Conservation (phyloP, 2,329 filamentous ascomycete species). For the Calonectria multiphialidica region DNA sequence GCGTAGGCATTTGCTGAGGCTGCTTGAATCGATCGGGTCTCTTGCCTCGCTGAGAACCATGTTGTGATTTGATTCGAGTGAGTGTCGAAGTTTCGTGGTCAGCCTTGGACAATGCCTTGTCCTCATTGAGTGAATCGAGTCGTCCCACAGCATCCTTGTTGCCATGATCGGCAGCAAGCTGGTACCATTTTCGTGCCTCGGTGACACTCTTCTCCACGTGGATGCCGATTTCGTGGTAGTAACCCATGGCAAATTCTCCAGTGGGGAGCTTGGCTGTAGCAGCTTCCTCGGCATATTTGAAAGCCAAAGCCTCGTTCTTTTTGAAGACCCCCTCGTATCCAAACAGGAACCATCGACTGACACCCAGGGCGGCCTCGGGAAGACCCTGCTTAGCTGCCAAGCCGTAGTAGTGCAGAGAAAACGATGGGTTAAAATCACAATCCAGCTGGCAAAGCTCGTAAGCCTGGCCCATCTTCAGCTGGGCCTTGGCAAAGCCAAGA, state of each 20-base stretch:
- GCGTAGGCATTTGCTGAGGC: constrained; percentile 60
- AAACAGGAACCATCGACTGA: constrained; percentile 99
- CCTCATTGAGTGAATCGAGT: constrained; percentile 85
- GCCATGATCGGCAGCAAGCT: constrained; percentile 87
- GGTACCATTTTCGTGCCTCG: constrained; percentile 91
- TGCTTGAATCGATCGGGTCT: constrained; percentile 71
- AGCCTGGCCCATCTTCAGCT: constrained; percentile 96
- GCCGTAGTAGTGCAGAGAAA: constrained; percentile 96
- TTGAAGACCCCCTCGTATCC: constrained; percentile 92
- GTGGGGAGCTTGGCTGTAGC: constrained; percentile 85
- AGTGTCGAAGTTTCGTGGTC: constrained; percentile 96
- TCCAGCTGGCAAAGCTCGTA: constrained; percentile 95
- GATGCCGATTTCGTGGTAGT: constrained; percentile 98
- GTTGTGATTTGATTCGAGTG: constrained; percentile 85
- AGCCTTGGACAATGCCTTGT: constrained; percentile 86
- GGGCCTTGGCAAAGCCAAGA: constrained; percentile 94
- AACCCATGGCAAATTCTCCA: constrained; percentile 96
- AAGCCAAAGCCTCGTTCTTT: constrained; percentile 96
- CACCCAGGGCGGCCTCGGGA: constrained; percentile 92
- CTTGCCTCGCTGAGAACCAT: constrained; percentile 75
- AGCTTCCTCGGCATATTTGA: constrained; percentile 89
- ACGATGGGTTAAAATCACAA: constrained; percentile 93
- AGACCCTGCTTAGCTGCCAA: constrained; percentile 93
- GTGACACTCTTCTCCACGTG: constrained; percentile 85
- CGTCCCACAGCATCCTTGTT: constrained; percentile 89